These are phyloP conservation scores for Calonectria hawksworthii DNA, from an alignment of 2,329 filamentous ascomycete species.

Conservation along the genomic window DNA sequence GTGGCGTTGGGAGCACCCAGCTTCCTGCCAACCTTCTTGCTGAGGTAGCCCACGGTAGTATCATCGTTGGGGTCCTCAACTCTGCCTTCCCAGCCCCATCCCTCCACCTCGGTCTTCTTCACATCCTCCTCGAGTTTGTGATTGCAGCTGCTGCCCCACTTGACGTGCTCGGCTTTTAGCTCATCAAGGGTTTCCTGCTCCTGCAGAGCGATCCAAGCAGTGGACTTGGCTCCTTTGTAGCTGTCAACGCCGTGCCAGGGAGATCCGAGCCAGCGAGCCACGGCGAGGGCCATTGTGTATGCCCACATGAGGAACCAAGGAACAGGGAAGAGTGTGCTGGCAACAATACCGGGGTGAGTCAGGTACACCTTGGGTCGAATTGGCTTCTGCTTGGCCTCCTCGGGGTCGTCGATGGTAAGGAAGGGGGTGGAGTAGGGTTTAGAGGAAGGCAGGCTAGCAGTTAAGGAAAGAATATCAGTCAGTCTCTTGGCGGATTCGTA, in stretches of 20 bases:
- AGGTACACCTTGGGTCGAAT: constrained; percentile 77
- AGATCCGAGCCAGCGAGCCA: constrained; percentile 84
- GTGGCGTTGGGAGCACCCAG: constrained; percentile 71
- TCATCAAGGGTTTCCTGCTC: constrained; percentile 73
- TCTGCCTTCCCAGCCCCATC: constrained; percentile 82
- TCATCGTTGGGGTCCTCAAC: constrained; percentile 64
- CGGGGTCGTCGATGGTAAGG: constrained; percentile 56
- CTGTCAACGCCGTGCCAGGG: constrained; percentile 88
- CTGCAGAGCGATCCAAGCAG: constrained; percentile 83
- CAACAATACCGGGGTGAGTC: constrained; percentile 88
- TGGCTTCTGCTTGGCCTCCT: constrained; percentile 39
- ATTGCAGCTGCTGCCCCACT: constrained; percentile 87
- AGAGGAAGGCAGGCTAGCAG: constrained; percentile 75
- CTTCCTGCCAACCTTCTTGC: constrained; percentile 70
- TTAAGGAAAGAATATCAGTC: constrained; percentile 86
- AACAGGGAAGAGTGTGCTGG: constrained; percentile 84
- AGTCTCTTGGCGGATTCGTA: constrained; percentile 93
- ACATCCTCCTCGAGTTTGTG: constrained; percentile 70
- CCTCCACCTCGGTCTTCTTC: constrained; percentile 85
- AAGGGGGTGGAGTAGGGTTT: constrained; percentile 69
- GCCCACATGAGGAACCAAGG: constrained; percentile 76
- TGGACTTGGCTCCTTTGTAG: constrained; percentile 82
- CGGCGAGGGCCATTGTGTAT: constrained; percentile 77
- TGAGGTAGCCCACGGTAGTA: constrained; percentile 60
- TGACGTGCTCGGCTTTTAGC: constrained; percentile 68